Evolutionary conservation across 441 rosid genomes (phyloP).

Genomic region (Erodium trifolium): DNA sequence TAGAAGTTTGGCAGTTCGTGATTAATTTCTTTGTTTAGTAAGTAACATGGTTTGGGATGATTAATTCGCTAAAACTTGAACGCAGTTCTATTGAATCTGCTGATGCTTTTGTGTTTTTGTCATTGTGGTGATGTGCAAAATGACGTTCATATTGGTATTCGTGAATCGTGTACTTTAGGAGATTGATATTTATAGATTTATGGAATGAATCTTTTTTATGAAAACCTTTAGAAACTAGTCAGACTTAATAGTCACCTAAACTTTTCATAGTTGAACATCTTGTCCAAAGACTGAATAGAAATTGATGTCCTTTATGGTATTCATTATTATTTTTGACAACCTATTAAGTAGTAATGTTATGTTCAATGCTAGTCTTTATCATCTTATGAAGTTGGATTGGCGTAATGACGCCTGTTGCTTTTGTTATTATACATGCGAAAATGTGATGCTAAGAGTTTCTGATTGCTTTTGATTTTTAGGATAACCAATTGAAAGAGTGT

Average conservation of each 20-base stretch:
- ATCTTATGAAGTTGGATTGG: background rate
- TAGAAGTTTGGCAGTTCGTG: background rate
- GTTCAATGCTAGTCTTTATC: background rate
- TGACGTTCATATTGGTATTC: background rate
- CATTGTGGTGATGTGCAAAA: background rate
- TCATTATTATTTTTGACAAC: background rate
- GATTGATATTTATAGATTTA: no score
- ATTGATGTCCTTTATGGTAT: background rate
- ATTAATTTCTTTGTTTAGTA: background rate
- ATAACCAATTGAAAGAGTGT: background rate
- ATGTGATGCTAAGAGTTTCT: background rate
- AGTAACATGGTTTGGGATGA: background rate
- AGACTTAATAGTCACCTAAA: no score
- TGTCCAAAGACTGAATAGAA: background rate
- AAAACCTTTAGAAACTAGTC: no score
- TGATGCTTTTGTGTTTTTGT: background rate
- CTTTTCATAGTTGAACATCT: no score
- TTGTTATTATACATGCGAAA: background rate
- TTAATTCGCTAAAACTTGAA: background rate
- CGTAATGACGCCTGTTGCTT: background rate
- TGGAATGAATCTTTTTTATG: no score
- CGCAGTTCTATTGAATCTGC: background rate
- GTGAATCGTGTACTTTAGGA: background rate
- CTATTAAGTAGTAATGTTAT: background rate
- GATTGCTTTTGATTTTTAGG: conserved; percentile 1